These are phyloP conservation scores for Podosphaera aphanis DNA, from an alignment of 2,329 filamentous ascomycete genomes.

Conservation along the genomic window DNA sequence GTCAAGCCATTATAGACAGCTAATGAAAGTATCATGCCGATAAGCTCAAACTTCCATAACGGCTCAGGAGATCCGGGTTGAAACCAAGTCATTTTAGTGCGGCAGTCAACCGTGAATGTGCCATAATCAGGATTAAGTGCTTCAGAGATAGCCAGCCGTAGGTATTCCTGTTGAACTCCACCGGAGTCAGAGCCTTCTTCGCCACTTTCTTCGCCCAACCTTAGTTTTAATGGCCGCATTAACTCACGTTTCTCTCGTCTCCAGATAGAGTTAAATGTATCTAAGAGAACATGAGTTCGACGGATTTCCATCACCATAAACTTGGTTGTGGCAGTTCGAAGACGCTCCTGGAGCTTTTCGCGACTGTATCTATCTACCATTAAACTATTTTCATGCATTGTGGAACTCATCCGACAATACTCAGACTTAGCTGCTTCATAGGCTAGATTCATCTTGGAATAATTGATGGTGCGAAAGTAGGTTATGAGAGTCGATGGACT, in stretches of 20 bases:
- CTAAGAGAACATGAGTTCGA: slow-evolving; percentile 40
- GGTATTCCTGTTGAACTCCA: slow-evolving; percentile 91
- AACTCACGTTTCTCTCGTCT: slow-evolving; percentile 62
- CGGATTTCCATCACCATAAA: slow-evolving; percentile 50
- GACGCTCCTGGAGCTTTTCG: slow-evolving; percentile 33
- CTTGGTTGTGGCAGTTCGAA: slow-evolving; percentile 43
- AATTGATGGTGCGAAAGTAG: slow-evolving; percentile 76
- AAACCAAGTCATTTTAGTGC: slow-evolving; percentile 72
- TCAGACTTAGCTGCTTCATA: slow-evolving; percentile 45
- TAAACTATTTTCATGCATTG: slow-evolving; percentile 29
- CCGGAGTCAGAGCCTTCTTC: slow-evolving; percentile 86
- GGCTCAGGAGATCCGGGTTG: slow-evolving; percentile 60
- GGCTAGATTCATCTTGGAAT: slow-evolving; percentile 59
- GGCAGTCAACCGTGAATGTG: slow-evolving; percentile 45
- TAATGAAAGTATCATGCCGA: slow-evolving; percentile 70
- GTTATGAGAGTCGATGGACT: slow-evolving; percentile 46
- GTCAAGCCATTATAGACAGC: slow-evolving; percentile 87
- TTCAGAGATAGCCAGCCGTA: slow-evolving; percentile 60
- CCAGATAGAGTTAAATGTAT: slow-evolving; percentile 78
- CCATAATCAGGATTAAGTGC: slow-evolving; percentile 57
- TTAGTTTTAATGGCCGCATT: slow-evolving; percentile 66
- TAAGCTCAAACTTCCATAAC: slow-evolving; percentile 70
- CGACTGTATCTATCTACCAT: slow-evolving; percentile 34
- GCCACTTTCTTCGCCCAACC: slow-evolving; percentile 57
- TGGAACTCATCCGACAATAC: slow-evolving; percentile 27